Base-by-base conservation (phyloP, 1,139 yeast genomes). In the Scheffersomyces parashehatae region DNA sequence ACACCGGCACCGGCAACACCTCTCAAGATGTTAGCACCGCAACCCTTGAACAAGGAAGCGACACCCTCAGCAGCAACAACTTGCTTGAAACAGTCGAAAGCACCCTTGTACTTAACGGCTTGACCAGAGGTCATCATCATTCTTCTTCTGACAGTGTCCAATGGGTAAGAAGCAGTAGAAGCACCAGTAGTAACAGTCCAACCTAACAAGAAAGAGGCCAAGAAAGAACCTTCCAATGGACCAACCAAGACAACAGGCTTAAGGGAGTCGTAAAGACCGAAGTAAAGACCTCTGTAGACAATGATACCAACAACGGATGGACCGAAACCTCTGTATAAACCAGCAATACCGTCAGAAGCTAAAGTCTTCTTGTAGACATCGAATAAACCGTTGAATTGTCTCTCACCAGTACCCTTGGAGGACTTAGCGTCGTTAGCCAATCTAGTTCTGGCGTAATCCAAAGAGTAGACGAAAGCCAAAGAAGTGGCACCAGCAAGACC, bases 1-100 rank as follows among this genome's bases (percentile, higher is more conserved):
- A 74, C 79, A 72, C 78, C 78, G 60, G 79, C 79, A 69, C 78
- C 77, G 65, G 79, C 79, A 62, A 74, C 78, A 74, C 79, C 79
- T 73, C 79, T 74, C 66, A 74, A 72, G 74, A 74, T 74, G 77
- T 74, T 74, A 63, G 79, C 79, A 71, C 75, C 76, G 65, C 79
- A 73, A 67, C 79, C 79, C 71, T 73, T 74, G 77, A 74, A 74
- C 65, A 74, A 72, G 57, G 79, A 73, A 40, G 51, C 54, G 60
- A 74, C 61, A 73, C 79, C 79, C 66, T 74, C 79, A 61, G 79
- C 77, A 51, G 79, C 79, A 55, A 74, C 74, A 57, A 74, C 77
- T 65, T 74, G 61, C 53, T 50, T 67, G 73, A 68, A 67, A 67
- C 75, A 68, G 66, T 74, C 79, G 56, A 72, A 63, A 54, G 78